Evolutionary conservation across 345 rosid genomes (phyloP), one percentile per base, ranked within the genome.

Genomic region (Eucalyptus rudis): DNA sequence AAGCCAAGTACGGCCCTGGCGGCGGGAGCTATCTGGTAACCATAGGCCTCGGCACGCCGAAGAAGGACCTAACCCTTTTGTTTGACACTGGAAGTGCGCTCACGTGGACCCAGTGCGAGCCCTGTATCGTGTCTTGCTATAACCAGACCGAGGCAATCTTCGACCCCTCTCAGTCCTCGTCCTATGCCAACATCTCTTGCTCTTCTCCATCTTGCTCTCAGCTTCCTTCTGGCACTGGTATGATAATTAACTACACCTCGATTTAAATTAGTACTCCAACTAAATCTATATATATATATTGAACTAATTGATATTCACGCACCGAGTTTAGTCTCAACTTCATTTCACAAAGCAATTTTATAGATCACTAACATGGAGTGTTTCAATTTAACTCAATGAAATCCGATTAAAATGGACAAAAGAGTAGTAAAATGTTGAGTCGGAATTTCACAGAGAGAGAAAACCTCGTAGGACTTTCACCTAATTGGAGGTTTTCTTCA

Each of bases 51-150:
- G 93, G 93, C 87, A 89, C 87, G 8, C 93, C 93, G 19, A 52
- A 24, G 49, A 89, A 79, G 33, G 79, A 81, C 33, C 68, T 87
- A 5, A 49, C 81, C 29, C 58, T 90, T 33, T 33, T 86, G 11
- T 86, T 91, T 9, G 93, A 91, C 88, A 91, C 93, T 17, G 93
- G 93, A 49, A 90, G 91, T 54, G 80, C 68, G 8, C 13, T 89
- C 33, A 90, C 81, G 20, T 91, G 91, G 91, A 27, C 88, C 25
- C 87, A 87, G 29, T 90, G 93, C 88, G 45, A 10, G 54, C 87
- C 90, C 31, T 90, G 91, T 56, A 1, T 27, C 16, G 87, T 2
- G 71, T 56, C 49, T 31, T 88, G 91, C 66, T 88, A 90, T 68
- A 12, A 11, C 16, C 91, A 88, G 62, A 14, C 49, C 20, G 86